Base-by-base conservation (phyloP, 2,329 filamentous ascomycete species). In the Corynespora cassiicola region DNA sequence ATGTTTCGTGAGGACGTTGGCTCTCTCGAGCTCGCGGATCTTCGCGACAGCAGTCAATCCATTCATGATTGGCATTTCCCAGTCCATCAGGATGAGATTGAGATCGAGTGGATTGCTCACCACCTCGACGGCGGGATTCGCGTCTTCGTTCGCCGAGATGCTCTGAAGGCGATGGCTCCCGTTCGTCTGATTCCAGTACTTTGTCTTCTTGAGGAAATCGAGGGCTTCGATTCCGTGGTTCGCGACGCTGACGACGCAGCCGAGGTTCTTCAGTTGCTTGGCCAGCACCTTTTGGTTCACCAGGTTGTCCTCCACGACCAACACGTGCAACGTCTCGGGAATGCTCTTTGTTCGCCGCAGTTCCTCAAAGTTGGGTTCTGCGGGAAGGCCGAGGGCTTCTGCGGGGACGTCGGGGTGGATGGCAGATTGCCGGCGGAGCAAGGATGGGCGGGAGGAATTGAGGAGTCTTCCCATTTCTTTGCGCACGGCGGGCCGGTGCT, bases 271-370 rank as follows among this genome's bases (percentile, higher is more conserved):
- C 7, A 73, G 57, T 25, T 72, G 70, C 36, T 66, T 71, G 6
- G 61, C 50, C n/a, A 72, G 55, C 10, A 73, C 69, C 24, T 59
- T 61, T 31, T 72, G 69, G 33, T 73, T 72, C 24, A 72, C 57
- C 5, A 70, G 49, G 26, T 73, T 71, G 46, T 73, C 69, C 51
- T 65, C 63, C 2, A 67, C 65, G 9, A 68, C 39, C 1, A 68
- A 50, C 10, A 66, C 50, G 18, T 63, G 54, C 1, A 63, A 26
- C 2, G 27, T 35, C 12, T 39, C 27, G 6, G 45, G 21, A 6
- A 52, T 29, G 4, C 36, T 39, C 3, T 26, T 32, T 7, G 31
- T n/a, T 5, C 16, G 43, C 24, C 48, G 49, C 5, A 45, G 7
- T 18, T 46, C 39, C 5, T 12, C 31, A 7, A 42, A 15, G 7